These are phyloP conservation scores for Diaporthe nobilis DNA, from an alignment of 2,329 filamentous ascomycete species.

Conservation along the genomic window DNA sequence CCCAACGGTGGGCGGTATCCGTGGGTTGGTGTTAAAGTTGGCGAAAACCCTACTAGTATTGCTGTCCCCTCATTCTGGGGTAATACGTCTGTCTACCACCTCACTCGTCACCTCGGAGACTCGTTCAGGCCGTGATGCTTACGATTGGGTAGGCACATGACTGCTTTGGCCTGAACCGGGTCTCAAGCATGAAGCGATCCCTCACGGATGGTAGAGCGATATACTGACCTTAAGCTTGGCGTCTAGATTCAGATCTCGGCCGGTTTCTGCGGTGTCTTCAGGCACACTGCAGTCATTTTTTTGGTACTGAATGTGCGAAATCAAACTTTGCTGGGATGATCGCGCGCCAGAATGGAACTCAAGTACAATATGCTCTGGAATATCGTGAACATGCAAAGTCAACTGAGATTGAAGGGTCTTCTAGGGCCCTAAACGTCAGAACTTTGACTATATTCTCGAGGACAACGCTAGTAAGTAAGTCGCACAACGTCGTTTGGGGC, in stretches of 20 bases:
- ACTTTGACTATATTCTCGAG: neutral
- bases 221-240: neutral
- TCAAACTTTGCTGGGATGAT: slow-evolving; percentile 7
- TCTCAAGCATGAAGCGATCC: neutral
- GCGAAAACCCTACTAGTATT: slow-evolving; percentile 18
- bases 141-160: neutral
- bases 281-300: neutral
- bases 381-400: neutral
- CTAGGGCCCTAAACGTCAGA: neutral
- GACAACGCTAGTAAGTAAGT: neutral
- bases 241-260: slow-evolving; percentile 7
- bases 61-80: neutral
- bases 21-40: neutral
- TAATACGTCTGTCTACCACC: neutral
- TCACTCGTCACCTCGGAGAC: neutral
- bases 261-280: neutral
- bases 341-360: neutral
- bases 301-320: neutral
- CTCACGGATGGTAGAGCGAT: neutral
- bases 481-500: neutral
- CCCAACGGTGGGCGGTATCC: slow-evolving; percentile 12
- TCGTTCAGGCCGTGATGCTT: neutral
- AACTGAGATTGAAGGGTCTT: neutral
- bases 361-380: neutral
- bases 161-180: neutral